These are phyloP conservation scores for Hypoxylon sp. DNA, from an alignment of 2,329 filamentous ascomycete genomes.

Conservation along the genomic window DNA sequence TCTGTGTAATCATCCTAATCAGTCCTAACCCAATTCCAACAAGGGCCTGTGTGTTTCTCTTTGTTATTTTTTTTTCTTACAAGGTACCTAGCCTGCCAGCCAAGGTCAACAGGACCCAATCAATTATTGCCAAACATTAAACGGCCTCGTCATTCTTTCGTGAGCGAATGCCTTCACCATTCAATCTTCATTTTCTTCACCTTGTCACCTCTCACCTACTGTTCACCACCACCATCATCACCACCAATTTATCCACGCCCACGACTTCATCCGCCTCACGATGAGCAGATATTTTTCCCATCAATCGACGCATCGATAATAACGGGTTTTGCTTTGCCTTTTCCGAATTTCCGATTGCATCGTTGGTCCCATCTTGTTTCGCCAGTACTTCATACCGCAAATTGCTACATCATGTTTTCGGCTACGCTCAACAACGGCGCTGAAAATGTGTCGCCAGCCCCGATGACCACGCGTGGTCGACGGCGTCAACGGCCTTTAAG, in stretches of 20 bases:
- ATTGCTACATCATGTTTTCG: constrained; percentile 69
- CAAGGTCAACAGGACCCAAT: constrained; percentile 52
- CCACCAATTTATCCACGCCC: constrained; percentile 12
- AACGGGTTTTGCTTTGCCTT: constrained; percentile 23
- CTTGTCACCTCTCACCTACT: constrained; percentile 30
- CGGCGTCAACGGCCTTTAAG: constrained; percentile 73
- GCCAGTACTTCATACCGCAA: constrained; percentile 33
- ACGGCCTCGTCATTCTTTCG: constrained; percentile 54
- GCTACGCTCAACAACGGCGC: constrained; percentile 67
- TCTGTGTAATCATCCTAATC: not conserved
- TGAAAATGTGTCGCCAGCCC: constrained; percentile 56
- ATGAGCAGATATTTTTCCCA: constrained; percentile 44
- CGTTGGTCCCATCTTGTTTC: constrained; percentile 25
- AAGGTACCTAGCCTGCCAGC: constrained; percentile 37
- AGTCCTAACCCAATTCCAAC: constrained; percentile 39
- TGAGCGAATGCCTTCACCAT: constrained; percentile 47
- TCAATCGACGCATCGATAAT: constrained; percentile 50
- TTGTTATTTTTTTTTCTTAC: constrained; percentile 46
- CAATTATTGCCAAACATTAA: constrained; percentile 46
- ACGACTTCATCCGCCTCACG: constrained; percentile 36
- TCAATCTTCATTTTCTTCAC: constrained; percentile 36
- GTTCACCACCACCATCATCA: constrained; percentile 37
- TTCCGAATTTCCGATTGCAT: constrained; percentile 36
- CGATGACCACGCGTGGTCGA: constrained; percentile 72
- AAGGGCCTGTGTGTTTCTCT: constrained; percentile 26